Evolutionary conservation across 192 early-diverging fungal species (phyloP), one percentile per base, ranked within the genome.

Genomic region (Entomortierella lignicola): DNA sequence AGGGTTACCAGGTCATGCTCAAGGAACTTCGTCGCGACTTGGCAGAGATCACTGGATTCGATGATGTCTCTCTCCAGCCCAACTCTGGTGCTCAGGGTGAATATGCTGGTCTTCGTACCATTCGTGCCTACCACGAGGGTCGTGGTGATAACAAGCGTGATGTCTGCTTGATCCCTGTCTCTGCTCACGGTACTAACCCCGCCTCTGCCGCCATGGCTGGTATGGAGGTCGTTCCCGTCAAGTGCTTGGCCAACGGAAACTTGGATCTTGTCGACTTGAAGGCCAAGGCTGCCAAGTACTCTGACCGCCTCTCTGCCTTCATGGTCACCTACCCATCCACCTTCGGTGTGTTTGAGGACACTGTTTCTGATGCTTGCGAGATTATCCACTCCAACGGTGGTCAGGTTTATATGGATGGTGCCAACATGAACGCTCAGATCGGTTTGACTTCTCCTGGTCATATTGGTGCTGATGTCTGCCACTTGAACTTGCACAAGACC

Each of bases 251-350:
- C 68, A 89, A 95, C 63, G 98, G 97, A 73, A 93, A 97, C 89
- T 84, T 99, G 66, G 96, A 99, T 75, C 88, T 97, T 70, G 89
- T 60, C 8, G 98, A 99, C 72, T 87, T 99, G 31, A 86, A 90
- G 74, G 89, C 88, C 58, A 98, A 98, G 89, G 96, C 96, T 44
- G 82, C 67, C 50, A 93, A 96, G 90, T 86, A 97, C 85, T 90
- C 91, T 83, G 92, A 95, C 50, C 80, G 69, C 20, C 89, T 99
- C 56, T 93, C 98, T 26, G 96, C 96, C 13, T 91, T 95, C 66
- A 99, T 99, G 98, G 97, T 99, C 77, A 99, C 98, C 7, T 99
- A 99, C 66, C 98, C 98, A 39, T 98, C 97, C 56, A 99, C 98
- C 20, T 99, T 94, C 84, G 98, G 98, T 72, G 95, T 98, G 67